Conservation (phyloP, 352 stramenopile genomes). For the Globisporangium carolinianum region DNA sequence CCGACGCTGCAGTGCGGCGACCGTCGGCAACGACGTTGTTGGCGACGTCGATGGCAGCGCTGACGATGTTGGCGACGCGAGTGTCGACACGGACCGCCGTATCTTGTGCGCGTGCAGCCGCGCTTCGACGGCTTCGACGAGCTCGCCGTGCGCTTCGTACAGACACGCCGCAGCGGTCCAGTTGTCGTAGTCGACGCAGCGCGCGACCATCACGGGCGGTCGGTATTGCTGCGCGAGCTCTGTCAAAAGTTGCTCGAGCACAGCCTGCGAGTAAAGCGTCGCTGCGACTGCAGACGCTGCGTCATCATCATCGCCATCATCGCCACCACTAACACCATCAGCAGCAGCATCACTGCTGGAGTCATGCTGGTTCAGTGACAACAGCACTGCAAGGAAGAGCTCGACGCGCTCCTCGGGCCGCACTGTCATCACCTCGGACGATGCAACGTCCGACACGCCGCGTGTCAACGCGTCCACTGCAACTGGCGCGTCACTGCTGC, state of each 20-base stretch:
- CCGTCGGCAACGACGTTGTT: not conserved
- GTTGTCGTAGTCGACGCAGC: constrained; percentile 78
- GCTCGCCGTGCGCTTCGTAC: constrained; percentile 72
- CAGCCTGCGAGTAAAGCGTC: constrained; percentile 33
- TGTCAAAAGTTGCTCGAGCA: constrained; percentile 49
- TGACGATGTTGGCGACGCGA: constrained; percentile 2
- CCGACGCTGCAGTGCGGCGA: constrained; percentile 5
- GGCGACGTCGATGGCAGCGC: constrained; percentile 1
- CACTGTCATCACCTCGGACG: constrained; percentile 36
- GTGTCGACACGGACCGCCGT: constrained; percentile 7
- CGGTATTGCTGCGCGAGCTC: constrained; percentile 60
- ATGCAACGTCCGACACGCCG: constrained; percentile 22
- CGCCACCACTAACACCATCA: too few species aligned
- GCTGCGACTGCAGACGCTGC: not conserved
- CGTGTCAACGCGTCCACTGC: not conserved
- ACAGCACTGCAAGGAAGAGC: constrained; percentile 64
- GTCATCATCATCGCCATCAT: not conserved
- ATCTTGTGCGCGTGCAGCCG: constrained; percentile 62
- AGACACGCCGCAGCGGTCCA: constrained; percentile 71
- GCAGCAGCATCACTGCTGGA: too few species aligned
- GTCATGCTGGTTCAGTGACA: constrained; percentile 38
- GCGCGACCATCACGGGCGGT: constrained; percentile 64
- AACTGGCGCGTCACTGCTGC: not conserved
- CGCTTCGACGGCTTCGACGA: constrained; percentile 81
- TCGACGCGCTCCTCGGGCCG: constrained; percentile 56